phyloP scores from a whole-genome alignment of 1,139 yeast genomes.

The Taphrina wiesneri region DNA sequence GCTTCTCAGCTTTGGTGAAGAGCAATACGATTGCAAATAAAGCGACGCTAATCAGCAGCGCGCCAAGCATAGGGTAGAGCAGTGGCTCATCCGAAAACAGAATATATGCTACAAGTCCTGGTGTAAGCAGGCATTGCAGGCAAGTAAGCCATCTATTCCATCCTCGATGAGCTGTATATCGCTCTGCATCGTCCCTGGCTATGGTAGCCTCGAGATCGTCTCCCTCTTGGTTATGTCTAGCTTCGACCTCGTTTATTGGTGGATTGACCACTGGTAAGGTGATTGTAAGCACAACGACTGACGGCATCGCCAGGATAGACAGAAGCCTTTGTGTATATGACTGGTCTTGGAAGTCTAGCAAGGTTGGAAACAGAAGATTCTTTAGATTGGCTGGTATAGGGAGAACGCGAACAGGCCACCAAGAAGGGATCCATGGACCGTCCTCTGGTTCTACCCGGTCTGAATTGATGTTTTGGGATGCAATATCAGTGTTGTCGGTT shows the following conservation, averaged over 20 bases:
- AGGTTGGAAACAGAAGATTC: conserved; percentile 43
- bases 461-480: not conserved
- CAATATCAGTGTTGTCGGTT: not conserved
- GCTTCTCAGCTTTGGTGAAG: conserved; percentile 35
- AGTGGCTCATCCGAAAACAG: conserved; percentile 31
- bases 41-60: conserved; percentile 29
- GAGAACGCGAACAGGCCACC: conserved; percentile 21
- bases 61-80: conserved; percentile 15
- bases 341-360: conserved; percentile 41
- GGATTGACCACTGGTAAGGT: conserved; percentile 55
- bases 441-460: not conserved
- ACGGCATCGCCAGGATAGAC: conserved; percentile 49
- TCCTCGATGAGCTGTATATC: conserved; percentile 35
- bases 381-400: conserved; percentile 28
- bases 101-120: conserved; percentile 40
- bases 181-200: conserved; percentile 30
- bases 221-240: conserved; percentile 17
- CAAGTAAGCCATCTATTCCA: conserved; percentile 41
- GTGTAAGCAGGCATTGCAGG: conserved; percentile 43
- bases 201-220: conserved; percentile 6
- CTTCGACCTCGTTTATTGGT: conserved; percentile 36
- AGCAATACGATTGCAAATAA: conserved; percentile 23
- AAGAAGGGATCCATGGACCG: conserved; percentile 9
- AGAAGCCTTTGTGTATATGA: conserved; percentile 42
- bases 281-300: conserved; percentile 51